Percentiles rank a stretch among this genome's conserved stretches.
Conservation (phyloP, 1,139 yeast species). For the Meyerozyma elateridarum region DNA sequence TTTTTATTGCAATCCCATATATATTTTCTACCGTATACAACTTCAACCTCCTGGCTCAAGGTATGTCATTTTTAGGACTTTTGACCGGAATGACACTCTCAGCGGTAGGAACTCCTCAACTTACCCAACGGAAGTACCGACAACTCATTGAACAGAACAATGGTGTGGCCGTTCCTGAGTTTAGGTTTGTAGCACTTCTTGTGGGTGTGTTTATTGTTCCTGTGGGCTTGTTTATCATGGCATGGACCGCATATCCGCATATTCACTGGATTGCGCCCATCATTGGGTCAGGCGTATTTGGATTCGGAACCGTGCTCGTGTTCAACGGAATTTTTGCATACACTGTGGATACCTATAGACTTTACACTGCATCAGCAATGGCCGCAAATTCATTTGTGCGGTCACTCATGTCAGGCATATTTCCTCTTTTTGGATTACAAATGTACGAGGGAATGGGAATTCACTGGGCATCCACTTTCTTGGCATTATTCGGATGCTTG, state of each 20-base stretch:
- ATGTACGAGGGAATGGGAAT: conserved; percentile 12
- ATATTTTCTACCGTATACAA: conserved; percentile 45
- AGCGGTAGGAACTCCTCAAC: too few species aligned
- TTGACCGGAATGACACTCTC: conserved; percentile 50
- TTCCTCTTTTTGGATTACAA: conserved; percentile 11
- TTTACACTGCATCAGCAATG: conserved; percentile 13
- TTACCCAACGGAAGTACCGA: not conserved
- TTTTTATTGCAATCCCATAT: conserved; percentile 60
- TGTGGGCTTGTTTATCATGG: conserved; percentile 11
- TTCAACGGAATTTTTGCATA: conserved; percentile 12
- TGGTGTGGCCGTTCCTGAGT: conserved; percentile 2
- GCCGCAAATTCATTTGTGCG: conserved; percentile 12
- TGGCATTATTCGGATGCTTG: conserved; percentile 9
- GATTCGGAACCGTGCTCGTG: conserved; percentile 5
- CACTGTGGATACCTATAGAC: conserved; percentile 12
- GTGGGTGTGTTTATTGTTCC: conserved; percentile 7
- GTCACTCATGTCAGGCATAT: conserved; percentile 10
- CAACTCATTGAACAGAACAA: conserved; percentile 2
- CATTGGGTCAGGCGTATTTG: conserved; percentile 11
- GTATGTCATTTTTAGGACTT: conserved; percentile 51
- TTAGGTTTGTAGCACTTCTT: conserved; percentile 3
- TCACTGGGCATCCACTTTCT: conserved; percentile 11
- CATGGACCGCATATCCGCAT: conserved; percentile 12
- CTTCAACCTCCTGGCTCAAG: conserved; percentile 33
- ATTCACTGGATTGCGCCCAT: conserved; percentile 14